phyloP scores from a whole-genome alignment of 2,329 filamentous ascomycete species.

The Sordariomycetes sp. region DNA sequence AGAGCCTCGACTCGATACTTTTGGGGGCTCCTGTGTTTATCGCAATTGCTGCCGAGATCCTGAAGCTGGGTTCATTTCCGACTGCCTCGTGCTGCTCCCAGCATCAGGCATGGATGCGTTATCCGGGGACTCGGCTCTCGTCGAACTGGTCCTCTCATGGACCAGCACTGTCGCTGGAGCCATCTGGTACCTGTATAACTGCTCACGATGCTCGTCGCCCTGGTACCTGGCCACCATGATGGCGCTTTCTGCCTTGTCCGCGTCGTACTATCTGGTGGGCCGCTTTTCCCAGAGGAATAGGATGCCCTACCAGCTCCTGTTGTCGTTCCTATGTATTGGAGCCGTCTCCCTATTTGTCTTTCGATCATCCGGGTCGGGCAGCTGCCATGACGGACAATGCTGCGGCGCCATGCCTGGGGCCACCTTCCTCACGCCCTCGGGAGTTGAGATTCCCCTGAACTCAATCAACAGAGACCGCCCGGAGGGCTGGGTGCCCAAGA shows the following conservation, averaged over 20 bases:
- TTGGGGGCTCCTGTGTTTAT: not conserved
- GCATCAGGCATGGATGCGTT: not conserved
- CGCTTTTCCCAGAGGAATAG: not conserved
- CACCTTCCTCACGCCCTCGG: conserved; percentile 3
- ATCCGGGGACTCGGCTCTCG: not conserved
- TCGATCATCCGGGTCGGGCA: not conserved
- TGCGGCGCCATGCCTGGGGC: conserved; percentile 1
- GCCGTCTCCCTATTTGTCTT: not conserved
- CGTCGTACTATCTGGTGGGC: not conserved
- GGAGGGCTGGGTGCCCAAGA: conserved; percentile 5
- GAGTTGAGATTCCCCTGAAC: conserved; percentile 1
- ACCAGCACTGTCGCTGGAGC: not conserved
- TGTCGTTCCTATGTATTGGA: not conserved
- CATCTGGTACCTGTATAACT: not conserved
- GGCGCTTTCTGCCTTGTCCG: not conserved
- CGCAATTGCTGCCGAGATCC: not conserved
- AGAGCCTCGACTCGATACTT: too few species aligned
- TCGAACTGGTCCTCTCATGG: not conserved
- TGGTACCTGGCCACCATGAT: not conserved
- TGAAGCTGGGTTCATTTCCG: not conserved
- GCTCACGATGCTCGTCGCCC: not conserved
- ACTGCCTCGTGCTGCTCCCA: not conserved
- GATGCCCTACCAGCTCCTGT: not conserved
- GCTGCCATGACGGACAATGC: not conserved
- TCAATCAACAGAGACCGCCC: not conserved